Conservation (phyloP, 441 rosid species). For the Manihot esculenta region DNA sequence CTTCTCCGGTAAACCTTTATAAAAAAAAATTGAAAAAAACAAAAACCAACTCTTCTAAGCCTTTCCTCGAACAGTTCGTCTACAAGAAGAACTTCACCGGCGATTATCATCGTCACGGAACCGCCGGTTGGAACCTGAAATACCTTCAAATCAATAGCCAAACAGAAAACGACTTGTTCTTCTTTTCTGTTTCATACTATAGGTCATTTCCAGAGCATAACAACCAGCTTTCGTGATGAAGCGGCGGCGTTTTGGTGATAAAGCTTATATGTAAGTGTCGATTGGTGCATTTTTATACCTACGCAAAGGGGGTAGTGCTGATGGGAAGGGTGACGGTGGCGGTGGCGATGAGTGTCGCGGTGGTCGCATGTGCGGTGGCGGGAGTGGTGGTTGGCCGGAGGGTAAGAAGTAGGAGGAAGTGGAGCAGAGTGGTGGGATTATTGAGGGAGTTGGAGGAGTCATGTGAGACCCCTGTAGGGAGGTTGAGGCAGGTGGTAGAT, state of each 20-base stretch:
- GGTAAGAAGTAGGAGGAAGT: conserved; percentile 60
- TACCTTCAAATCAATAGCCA: not conserved
- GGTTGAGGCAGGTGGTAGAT: conserved; percentile 79
- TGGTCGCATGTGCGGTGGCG: conserved; percentile 74
- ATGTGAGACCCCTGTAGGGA: conserved; percentile 69
- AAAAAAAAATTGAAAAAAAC: too few relatives aligned
- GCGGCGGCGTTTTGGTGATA: conserved; percentile 28
- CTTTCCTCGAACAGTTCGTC: conserved; percentile 35
- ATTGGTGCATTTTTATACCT: conserved; percentile 2
- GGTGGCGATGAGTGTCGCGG: conserved; percentile 63
- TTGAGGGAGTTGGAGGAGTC: conserved; percentile 73
- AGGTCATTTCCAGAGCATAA: conserved; percentile 2
- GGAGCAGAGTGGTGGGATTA: conserved; percentile 66
- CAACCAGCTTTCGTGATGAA: conserved; percentile 15
- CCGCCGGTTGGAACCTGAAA: not conserved
- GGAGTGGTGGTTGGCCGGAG: conserved; percentile 67
- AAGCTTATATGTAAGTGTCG: conserved; percentile 15
- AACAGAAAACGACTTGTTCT: not conserved
- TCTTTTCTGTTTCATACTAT: not conserved
- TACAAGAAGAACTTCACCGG: conserved; percentile 23
- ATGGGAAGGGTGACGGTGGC: conserved; percentile 67
- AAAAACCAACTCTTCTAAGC: conserved; percentile 13
- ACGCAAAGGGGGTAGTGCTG: conserved; percentile 17
- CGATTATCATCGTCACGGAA: conserved; percentile 11
- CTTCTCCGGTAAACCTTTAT: not conserved